Conservation (phyloP, 306 rosid species). For the Leucaena leucocephala region DNA sequence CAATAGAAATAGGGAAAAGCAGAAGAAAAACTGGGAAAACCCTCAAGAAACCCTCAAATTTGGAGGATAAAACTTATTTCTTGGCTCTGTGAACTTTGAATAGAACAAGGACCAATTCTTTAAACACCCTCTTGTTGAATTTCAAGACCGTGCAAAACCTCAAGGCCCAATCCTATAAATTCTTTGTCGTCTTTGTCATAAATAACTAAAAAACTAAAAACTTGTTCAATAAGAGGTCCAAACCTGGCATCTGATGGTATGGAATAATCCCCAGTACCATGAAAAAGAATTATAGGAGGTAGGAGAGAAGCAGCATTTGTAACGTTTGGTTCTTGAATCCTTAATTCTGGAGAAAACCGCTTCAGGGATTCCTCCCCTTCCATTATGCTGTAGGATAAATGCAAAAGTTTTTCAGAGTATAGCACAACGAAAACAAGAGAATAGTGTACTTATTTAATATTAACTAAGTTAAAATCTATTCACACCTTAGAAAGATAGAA, state of each 20-base stretch:
- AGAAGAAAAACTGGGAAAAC: neutral
- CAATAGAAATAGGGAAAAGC: neutral
- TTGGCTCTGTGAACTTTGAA: neutral
- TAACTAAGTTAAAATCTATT: constrained; percentile 19
- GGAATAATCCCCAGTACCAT: constrained; percentile 92
- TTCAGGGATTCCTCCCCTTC: constrained; percentile 85
- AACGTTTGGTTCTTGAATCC: constrained; percentile 70
- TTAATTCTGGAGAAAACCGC: constrained; percentile 81
- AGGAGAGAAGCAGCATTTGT: constrained; percentile 70
- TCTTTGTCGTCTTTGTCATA: constrained; percentile 19
- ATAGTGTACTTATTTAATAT: constrained; percentile 17
- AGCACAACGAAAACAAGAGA: constrained; percentile 25
- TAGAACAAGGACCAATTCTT: constrained; percentile 1
- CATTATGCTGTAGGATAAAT: constrained; percentile 72
- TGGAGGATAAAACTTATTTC: neutral
- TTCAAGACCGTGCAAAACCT: neutral
- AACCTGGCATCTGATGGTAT: constrained; percentile 91
- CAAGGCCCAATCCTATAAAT: constrained; percentile 8
- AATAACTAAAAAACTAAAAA: constrained; percentile 29
- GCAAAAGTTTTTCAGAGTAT: constrained; percentile 24
- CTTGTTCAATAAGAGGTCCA: constrained; percentile 23
- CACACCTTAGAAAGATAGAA: constrained; percentile 72
- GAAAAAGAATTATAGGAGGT: constrained; percentile 73
- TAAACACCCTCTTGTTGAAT: neutral
- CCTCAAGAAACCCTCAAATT: neutral